Base-by-base conservation (phyloP, 352 stramenopile genomes). In the Phytophthora colocasiae region DNA sequence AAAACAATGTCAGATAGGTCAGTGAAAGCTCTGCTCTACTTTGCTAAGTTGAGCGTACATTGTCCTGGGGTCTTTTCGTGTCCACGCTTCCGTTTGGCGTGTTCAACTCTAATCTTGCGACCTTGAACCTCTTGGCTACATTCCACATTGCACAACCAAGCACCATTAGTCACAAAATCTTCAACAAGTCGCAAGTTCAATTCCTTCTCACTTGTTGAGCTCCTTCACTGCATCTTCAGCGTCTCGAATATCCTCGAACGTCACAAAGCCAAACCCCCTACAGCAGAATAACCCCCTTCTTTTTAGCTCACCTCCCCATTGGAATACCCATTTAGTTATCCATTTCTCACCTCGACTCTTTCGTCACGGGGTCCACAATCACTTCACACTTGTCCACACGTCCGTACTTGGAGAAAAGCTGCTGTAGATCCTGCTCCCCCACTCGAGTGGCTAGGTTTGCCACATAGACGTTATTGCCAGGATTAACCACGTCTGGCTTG, bases 41-140 rank as follows among this genome's bases (percentile, higher is more conserved):
- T 19, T 43, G 4, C 11, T 15, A 22, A 14, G 38, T 43, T 7
- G 5, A 43, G 1, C 24, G 7, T 49, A 95, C 85, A 95, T 67
- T 91, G 85, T 39, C 87, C 87, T 11, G 87, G 87, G n/a, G 87
- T 93, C 66, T 93, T 92, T 52, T 91, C 81, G 58, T 95, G 87
- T 36, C 85, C 85, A 69, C 81, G 82, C 36, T 83, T 85, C 46
- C 87, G 81, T 78, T 93, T 95, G 56, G 87, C 85, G 46, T 91
- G 83, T 66, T 95, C 87, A 3, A 95, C 85, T 56, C 85, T 75
- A 45, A 95, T 83, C 49, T 75, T 79, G 49, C 83, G 84, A 24
- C 87, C 85, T 51, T 89, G 71, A 15, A 95, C 46, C 12, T 95
- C 87, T 78, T 90, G 90, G 41, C 87, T 95, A 53, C 56, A 59